Percentiles rank a stretch among this genome's conserved stretches.
Conservation (phyloP, 2,329 filamentous ascomycete species). For the Onygena corvina region DNA sequence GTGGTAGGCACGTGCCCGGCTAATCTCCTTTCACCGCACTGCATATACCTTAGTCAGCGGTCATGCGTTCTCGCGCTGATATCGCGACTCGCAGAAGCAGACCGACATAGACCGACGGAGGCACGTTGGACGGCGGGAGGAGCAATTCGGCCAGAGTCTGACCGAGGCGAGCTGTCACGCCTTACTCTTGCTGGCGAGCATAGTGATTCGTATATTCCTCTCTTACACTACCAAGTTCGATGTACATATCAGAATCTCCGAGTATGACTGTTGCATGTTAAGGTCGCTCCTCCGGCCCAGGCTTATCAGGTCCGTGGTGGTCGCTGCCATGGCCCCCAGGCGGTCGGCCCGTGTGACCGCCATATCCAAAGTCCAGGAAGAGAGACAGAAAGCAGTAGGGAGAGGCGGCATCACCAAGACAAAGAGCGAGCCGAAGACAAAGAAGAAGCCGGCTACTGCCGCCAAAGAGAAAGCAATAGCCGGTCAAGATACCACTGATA, state of each 20-base stretch:
- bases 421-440: neutral
- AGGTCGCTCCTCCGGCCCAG: neutral
- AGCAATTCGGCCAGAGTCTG: too few species aligned
- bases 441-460: neutral
- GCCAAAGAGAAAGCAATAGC: neutral
- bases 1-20: too few species aligned
- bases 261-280: neutral
- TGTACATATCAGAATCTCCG: too few species aligned
- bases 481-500: neutral
- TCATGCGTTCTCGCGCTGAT: neutral
- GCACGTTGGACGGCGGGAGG: neutral
- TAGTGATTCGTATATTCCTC: too few species aligned
- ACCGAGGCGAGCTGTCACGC: too few species aligned
- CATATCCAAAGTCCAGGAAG: conserved; percentile 18
- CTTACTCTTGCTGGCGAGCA: too few species aligned
- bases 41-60: neutral
- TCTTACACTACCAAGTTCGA: too few species aligned
- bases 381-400: conserved; percentile 7
- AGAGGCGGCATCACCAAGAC: conserved; percentile 3
- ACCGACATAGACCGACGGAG: neutral
- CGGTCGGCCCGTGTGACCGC: conserved; percentile 39
- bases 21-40: too few species aligned
- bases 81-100: neutral
- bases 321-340: conserved; percentile 39
- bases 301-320: neutral